Evolutionary conservation across 306 rosid species (phyloP).

Genomic region (Clitoria ternatea): DNA sequence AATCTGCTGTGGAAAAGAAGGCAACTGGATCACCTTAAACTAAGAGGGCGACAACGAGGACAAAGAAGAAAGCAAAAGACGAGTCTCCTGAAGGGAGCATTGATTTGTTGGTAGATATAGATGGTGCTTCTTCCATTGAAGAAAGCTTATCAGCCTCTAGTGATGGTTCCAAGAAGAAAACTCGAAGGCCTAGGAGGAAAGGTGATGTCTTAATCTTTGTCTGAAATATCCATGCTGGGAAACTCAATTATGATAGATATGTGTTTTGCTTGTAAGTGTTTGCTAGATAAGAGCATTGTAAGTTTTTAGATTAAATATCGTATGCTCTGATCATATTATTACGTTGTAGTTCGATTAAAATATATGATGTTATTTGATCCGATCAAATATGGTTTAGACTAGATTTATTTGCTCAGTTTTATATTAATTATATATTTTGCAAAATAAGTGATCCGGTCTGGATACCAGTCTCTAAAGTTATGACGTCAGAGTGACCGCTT

Average conservation of each 20-base stretch:
- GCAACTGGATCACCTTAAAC: conserved; percentile 45
- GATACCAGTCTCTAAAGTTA: no score
- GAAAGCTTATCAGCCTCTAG: conserved; percentile 35
- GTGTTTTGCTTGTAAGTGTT: conserved; percentile 13
- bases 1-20: conserved; percentile 53
- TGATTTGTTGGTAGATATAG: conserved; percentile 37
- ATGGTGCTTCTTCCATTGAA: conserved; percentile 31
- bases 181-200: conserved; percentile 45
- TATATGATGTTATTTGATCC: no score
- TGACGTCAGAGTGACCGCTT: no score
- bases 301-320: no score
- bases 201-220: conserved; percentile 41
- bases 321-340: no score
- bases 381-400: no score
- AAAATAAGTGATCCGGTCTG: no score
- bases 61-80: conserved; percentile 45
- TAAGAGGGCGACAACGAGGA: conserved; percentile 25
- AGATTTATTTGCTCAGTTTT: no score
- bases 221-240: neutral
- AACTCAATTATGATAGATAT: conserved; percentile 10
- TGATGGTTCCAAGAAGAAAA: conserved; percentile 52
- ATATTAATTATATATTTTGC: no score
- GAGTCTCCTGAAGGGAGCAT: conserved; percentile 34
- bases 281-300: conserved; percentile 34
- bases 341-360: no score